Conservation (phyloP, 139 green algal species). For the Eudorina sp. region DNA sequence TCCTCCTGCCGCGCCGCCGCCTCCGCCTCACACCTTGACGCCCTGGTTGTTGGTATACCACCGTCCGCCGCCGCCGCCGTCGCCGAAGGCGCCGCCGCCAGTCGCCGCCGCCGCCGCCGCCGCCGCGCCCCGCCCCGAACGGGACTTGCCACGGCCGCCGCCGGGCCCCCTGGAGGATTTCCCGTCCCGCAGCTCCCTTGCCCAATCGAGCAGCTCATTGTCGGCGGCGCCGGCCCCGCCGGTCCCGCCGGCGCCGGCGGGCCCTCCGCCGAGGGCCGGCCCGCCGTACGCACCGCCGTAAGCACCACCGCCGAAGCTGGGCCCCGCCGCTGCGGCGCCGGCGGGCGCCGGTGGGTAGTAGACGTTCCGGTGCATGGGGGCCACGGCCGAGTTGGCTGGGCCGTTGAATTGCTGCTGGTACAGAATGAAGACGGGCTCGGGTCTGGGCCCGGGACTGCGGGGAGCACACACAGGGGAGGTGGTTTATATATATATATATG, state of each 20-base stretch:
- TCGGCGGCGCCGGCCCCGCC: not conserved
- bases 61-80: not conserved
- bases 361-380: conserved; percentile 33
- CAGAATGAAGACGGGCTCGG: conserved; percentile 41
- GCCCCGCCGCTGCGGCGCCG: not conserved
- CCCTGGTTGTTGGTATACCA: conserved; percentile 22
- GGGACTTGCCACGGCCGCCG: not conserved
- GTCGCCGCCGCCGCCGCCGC: not conserved
- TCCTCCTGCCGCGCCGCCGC: too few relatives aligned
- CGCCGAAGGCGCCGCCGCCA: not conserved
- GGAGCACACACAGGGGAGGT: too few relatives aligned
- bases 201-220: conserved; percentile 10
- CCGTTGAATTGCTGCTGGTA: conserved; percentile 46
- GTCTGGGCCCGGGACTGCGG: not conserved
- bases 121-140: not conserved
- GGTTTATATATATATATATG: not conserved
- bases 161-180: conserved; percentile 19
- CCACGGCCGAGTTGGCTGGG: conserved; percentile 29
- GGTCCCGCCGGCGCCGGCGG: not conserved
- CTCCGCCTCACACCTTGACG: conserved; percentile 4
- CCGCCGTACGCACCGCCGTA: not conserved
- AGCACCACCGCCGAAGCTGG: not conserved
- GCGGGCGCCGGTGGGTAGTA: not conserved
- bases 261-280: not conserved
- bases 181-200: not conserved